Evolutionary conservation across 2,329 filamentous ascomycete species (phyloP).

Genomic region (Diaporthe australafricana): DNA sequence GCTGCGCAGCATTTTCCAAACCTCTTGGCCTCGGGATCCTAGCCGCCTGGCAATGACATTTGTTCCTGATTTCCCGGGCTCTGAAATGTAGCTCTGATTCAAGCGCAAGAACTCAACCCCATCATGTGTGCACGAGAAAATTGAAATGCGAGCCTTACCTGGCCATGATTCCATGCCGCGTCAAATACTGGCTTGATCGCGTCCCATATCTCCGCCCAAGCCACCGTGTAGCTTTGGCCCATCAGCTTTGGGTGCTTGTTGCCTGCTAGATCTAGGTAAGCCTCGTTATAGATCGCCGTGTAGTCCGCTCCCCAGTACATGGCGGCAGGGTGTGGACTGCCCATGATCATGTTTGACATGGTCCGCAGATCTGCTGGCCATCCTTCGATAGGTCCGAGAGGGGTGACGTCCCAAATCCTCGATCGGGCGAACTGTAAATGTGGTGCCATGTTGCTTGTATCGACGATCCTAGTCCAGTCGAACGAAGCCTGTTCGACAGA

Average conservation of each 20-base stretch:
- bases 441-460: constrained; percentile 61
- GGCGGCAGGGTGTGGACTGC: constrained; percentile 77
- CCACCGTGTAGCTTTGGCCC: constrained; percentile 76
- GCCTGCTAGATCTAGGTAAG: constrained; percentile 71
- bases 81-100: too few species aligned
- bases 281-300: constrained; percentile 78
- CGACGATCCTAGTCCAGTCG: constrained; percentile 81
- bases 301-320: constrained; percentile 80
- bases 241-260: constrained; percentile 80
- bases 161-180: constrained; percentile 73
- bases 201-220: constrained; percentile 81
- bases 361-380: constrained; percentile 79
- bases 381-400: constrained; percentile 79
- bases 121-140: background rate
- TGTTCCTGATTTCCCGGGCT: too few species aligned
- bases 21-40: background rate
- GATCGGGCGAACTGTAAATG: constrained; percentile 81
- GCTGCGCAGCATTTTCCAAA: too few species aligned
- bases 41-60: background rate
- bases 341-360: constrained; percentile 88
- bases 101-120: too few species aligned
- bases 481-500: constrained; percentile 66
- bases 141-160: background rate
- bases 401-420: constrained; percentile 78
- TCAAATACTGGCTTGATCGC: constrained; percentile 76